These are phyloP conservation scores for Prunus yedoensis DNA, from an alignment of 331 rosid genomes.

Conservation along the genomic window DNA sequence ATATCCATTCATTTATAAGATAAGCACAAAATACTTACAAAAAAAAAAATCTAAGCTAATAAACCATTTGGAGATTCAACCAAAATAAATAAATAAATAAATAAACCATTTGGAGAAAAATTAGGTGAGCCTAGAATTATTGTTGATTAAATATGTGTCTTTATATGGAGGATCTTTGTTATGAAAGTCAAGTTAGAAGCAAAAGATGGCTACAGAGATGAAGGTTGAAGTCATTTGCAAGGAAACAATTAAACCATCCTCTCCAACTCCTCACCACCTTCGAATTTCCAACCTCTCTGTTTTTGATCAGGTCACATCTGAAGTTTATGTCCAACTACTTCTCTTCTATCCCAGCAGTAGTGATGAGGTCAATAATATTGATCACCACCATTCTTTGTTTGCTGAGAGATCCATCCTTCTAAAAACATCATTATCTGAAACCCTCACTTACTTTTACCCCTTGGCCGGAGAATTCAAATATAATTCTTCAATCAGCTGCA, in stretches of 20 bases:
- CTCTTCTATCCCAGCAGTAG: slow-evolving; percentile 13
- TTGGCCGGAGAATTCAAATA: background rate
- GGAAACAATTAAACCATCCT: slow-evolving; percentile 20
- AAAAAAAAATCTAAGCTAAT: too few species aligned
- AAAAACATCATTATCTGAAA: slow-evolving; percentile 24
- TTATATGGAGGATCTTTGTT: background rate
- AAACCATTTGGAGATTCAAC: too few species aligned
- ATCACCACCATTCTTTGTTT: background rate
- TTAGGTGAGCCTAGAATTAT: too few species aligned
- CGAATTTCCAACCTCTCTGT: slow-evolving; percentile 15
- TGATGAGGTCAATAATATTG: background rate
- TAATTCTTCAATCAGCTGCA: background rate
- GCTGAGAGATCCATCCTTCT: background rate
- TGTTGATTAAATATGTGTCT: background rate
- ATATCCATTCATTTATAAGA: too few species aligned
- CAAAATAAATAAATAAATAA: too few species aligned
- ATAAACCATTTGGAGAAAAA: too few species aligned
- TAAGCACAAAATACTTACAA: too few species aligned
- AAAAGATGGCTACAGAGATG: background rate
- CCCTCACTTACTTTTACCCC: slow-evolving; percentile 18
- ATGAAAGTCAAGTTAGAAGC: background rate
- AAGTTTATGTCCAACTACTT: slow-evolving; percentile 8
- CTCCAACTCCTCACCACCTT: slow-evolving; percentile 19
- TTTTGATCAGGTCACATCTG: slow-evolving; percentile 12
- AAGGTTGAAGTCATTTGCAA: background rate